Base-by-base conservation (phyloP, 495 filamentous ascomycete genomes). In the Zalerion maritima region DNA sequence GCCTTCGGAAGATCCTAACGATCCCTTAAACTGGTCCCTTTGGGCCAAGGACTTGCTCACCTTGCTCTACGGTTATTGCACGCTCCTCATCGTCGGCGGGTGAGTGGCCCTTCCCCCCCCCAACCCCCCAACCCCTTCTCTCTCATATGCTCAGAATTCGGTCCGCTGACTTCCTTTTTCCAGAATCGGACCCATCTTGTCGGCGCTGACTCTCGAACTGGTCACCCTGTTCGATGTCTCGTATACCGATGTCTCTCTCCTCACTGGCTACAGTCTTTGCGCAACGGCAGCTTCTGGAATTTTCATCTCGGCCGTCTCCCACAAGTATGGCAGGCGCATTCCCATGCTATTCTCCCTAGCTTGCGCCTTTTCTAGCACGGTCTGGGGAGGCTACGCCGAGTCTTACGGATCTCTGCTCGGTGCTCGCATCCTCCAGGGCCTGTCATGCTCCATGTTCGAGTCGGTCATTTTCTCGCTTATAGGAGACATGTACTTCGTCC, bases 401-500 rank as follows among this genome's bases (percentile, higher is more conserved):
- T 53, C 57, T 17, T 75, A 73, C 31, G 36, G 45, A 14, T 71
- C 63, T 14, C 74, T 78, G 34, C 49, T 75, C n/a, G 72, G 39
- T 2, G 51, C 43, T 28, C 45, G 55, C 19, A 52, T 65, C 28
- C 46, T 67, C 9, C 53, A 55, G 5, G 71, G 64, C 1, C 41
- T 75, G 11, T 69, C 64, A 5, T 62, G 71, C 50, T 66, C 67
- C 0, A 68, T 69, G 1, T 72, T 64, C 28, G 71, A 75, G 37
- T 61, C 67, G 6, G 47, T 74, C 7, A 60, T 73, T 5, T 63
- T 69, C 37, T 67, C 60, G 24, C 62, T 54, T 0, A 62, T 71
- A 21, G 66, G 63, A 6, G 66, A 70, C 33, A 41, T 69, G 33
- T 71, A 71, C 50, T 78, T 70, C 40, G 73, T 78, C 18, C 74